phyloP scores from a whole-genome alignment of 2,329 filamentous ascomycete species.

The Pestalotiopsis sp. region DNA sequence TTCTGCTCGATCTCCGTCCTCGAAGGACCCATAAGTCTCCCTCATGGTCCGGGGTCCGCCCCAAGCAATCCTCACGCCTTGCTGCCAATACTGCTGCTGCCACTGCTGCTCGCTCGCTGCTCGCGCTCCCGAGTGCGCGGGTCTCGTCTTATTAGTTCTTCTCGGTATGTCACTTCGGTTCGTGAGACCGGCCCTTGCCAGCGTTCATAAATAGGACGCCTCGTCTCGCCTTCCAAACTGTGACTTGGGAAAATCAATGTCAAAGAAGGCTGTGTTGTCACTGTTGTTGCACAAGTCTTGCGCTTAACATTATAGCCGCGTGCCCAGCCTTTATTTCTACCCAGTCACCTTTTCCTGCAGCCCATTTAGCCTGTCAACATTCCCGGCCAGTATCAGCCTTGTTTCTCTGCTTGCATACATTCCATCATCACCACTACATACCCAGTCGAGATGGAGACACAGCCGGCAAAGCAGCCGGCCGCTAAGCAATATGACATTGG shows the following conservation, averaged over 20 bases:
- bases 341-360: constrained; percentile 3
- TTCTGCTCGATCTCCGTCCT: neutral
- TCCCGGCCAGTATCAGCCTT: neutral
- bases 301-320: neutral
- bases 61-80: neutral
- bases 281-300: neutral
- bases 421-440: neutral
- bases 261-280: neutral
- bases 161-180: constrained; percentile 4
- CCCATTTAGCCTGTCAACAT: neutral
- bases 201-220: constrained; percentile 7
- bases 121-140: neutral
- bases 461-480: constrained; percentile 19
- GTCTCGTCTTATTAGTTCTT: neutral
- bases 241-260: neutral
- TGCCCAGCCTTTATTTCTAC: neutral
- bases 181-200: neutral
- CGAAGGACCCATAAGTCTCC: neutral
- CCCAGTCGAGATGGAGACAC: constrained; percentile 24
- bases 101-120: neutral
- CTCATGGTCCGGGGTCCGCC: neutral
- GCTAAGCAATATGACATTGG: constrained; percentile 47
- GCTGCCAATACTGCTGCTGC: neutral
- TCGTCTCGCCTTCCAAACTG: neutral
- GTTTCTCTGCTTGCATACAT: neutral